phyloP scores from a whole-genome alignment of 2,329 filamentous ascomycete genomes.

The Madurella mycetomatis region DNA sequence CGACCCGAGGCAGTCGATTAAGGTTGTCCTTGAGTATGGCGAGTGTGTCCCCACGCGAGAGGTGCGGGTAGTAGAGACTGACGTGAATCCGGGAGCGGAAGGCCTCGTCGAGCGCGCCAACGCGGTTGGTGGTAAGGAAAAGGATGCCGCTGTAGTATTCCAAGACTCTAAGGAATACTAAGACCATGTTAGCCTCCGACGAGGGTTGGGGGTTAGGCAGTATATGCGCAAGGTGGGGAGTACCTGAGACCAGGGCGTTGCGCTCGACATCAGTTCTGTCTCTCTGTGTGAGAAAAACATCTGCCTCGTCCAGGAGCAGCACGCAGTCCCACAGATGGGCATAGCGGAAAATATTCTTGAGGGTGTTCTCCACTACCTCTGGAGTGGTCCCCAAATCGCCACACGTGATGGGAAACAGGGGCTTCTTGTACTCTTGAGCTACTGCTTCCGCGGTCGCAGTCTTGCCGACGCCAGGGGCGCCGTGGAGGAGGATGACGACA shows the following conservation, averaged over 20 bases:
- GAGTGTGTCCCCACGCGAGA: constrained; percentile 1
- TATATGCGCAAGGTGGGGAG: no score
- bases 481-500: constrained; percentile 33
- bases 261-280: constrained; percentile 19
- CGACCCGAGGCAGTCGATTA: no score
- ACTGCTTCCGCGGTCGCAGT: constrained; percentile 37
- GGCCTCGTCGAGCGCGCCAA: constrained; percentile 40
- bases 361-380: constrained; percentile 14
- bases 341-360: constrained; percentile 28
- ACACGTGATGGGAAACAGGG: constrained; percentile 30
- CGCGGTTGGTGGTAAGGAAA: constrained; percentile 44
- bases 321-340: constrained; percentile 38
- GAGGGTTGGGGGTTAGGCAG: background rate
- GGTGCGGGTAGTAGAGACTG: constrained; percentile 6
- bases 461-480: constrained; percentile 36
- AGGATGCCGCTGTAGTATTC: constrained; percentile 44
- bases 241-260: constrained; percentile 29
- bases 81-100: constrained; percentile 43
- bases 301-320: constrained; percentile 38
- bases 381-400: constrained; percentile 29
- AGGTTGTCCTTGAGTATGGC: background rate
- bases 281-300: constrained; percentile 38
- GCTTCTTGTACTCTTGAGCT: constrained; percentile 29
- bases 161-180: constrained; percentile 35
- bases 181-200: background rate